These are phyloP conservation scores for Iris pallida DNA, from an alignment of 116 monocot species.

Conservation along the genomic window DNA sequence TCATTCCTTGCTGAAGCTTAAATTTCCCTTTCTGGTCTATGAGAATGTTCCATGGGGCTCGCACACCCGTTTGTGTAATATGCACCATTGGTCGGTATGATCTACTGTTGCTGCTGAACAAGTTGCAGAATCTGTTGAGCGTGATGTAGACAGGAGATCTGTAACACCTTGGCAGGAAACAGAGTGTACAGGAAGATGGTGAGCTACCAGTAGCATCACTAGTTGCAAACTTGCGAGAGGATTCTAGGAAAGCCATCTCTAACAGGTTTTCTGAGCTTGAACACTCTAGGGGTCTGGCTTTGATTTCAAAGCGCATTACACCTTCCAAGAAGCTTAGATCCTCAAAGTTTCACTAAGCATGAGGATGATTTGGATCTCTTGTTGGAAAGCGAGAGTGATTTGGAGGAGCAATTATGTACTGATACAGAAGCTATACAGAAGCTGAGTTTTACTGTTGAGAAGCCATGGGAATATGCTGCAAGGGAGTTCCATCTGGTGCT, in stretches of 20 bases:
- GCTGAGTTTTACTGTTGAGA: slow-evolving; percentile 11
- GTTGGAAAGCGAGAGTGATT: slow-evolving; percentile 68
- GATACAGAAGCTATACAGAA: slow-evolving; percentile 39
- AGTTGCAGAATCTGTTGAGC: slow-evolving; percentile 21
- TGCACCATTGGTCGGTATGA: slow-evolving; percentile 55
- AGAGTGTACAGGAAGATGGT: slow-evolving; percentile 80
- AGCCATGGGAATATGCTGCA: slow-evolving; percentile 56
- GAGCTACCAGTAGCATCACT: slow-evolving; percentile 60
- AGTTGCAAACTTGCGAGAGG: slow-evolving; percentile 21
- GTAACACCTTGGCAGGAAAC: slow-evolving; percentile 48
- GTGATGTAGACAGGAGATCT: slow-evolving; percentile 52
- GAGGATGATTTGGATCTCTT: slow-evolving; percentile 71
- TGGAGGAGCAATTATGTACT: slow-evolving; percentile 36
- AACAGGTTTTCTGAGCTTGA: slow-evolving; percentile 35
- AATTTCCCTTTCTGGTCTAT: slow-evolving; percentile 52
- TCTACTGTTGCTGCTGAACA: slow-evolving; percentile 27
- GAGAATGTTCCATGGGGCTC: slow-evolving; percentile 76
- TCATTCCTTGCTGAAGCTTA: slow-evolving; percentile 66
- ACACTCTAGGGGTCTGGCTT: slow-evolving; percentile 57
- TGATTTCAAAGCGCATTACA: slow-evolving; percentile 71
- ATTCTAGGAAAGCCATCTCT: slow-evolving; percentile 18
- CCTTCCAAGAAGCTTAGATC: slow-evolving; percentile 54
- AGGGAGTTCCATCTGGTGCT: slow-evolving; percentile 59
- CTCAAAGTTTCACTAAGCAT: slow-evolving; percentile 30
- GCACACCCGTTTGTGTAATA: slow-evolving; percentile 49